These are phyloP conservation scores for Fistulinella staudtii DNA, from an alignment of 1,284 basidiomycete genomes.

Conservation along the genomic window DNA sequence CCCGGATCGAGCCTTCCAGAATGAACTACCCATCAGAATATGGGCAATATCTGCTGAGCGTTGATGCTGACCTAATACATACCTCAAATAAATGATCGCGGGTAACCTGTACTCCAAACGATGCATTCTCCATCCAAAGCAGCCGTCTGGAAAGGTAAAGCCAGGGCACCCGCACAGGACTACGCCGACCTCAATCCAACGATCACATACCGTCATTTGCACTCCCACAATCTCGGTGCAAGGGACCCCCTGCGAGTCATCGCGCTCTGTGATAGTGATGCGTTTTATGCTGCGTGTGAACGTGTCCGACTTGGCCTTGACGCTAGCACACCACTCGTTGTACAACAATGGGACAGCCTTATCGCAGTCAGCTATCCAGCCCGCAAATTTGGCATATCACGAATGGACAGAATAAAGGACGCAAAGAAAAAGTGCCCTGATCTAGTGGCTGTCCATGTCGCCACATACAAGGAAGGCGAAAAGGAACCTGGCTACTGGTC, in stretches of 20 bases:
- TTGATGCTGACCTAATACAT: too few species aligned
- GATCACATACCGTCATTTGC: constrained; percentile 72
- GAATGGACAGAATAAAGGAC: constrained; percentile 76
- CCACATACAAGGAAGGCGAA: constrained; percentile 91
- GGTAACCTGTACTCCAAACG: too few species aligned
- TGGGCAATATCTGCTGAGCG: too few species aligned
- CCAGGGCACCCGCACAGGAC: constrained; percentile 40
- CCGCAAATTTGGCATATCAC: constrained; percentile 83
- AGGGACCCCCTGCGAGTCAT: constrained; percentile 73
- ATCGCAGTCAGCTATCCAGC: constrained; percentile 98
- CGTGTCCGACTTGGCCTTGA: constrained; percentile 77
- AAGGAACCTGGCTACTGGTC: constrained; percentile 87
- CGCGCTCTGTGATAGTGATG: constrained; percentile 92
- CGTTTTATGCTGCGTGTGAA: constrained; percentile 91
- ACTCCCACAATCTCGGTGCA: constrained; percentile 59
- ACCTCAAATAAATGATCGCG: too few species aligned
- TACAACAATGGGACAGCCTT: constrained; percentile 86
- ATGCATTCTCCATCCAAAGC: constrained; percentile 16
- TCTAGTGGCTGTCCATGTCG: constrained; percentile 86
- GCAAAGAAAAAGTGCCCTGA: constrained; percentile 85
- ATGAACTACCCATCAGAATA: too few species aligned
- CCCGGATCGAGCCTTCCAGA: too few species aligned
- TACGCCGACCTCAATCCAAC: constrained; percentile 58
- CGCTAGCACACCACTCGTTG: constrained; percentile 76
- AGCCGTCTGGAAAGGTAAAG: constrained; percentile 49